Evolutionary conservation across 441 rosid genomes (phyloP).

Genomic region (Codiaeum variegatum): DNA sequence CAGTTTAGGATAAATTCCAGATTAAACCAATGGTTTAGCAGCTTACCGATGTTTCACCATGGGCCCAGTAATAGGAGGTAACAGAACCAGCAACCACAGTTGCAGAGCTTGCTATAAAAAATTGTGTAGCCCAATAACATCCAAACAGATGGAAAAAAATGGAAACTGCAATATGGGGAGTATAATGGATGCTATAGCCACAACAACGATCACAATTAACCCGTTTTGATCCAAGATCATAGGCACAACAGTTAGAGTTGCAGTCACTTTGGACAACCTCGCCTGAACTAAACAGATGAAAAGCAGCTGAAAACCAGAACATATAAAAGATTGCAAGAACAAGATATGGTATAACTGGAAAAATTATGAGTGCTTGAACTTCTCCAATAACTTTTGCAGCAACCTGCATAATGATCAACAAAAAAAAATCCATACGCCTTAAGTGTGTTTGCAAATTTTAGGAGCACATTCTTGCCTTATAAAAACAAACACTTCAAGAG

Average conservation of each 20-base stretch:
- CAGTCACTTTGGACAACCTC: slow-evolving; percentile 74
- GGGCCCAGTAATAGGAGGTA: slow-evolving; percentile 94
- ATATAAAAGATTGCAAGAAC: slow-evolving; percentile 84
- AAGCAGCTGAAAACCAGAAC: slow-evolving; percentile 93
- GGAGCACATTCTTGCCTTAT: background rate
- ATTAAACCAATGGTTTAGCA: background rate
- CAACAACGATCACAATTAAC: slow-evolving; percentile 92
- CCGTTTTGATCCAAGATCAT: slow-evolving; percentile 65
- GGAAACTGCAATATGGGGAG: slow-evolving; percentile 86
- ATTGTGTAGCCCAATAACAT: slow-evolving; percentile 94
- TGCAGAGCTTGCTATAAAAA: slow-evolving; percentile 74
- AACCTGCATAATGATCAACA: slow-evolving; percentile 55
- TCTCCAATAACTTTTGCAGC: slow-evolving; percentile 98
- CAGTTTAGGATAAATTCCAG: background rate
- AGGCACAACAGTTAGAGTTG: slow-evolving; percentile 82
- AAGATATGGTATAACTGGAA: slow-evolving; percentile 71
- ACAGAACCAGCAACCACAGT: slow-evolving; percentile 93
- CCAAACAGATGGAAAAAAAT: slow-evolving; percentile 92
- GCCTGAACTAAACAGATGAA: slow-evolving; percentile 91
- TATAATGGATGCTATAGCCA: slow-evolving; percentile 78
- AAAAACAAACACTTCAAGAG: slow-evolving; percentile 1
- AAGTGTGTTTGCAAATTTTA: background rate
- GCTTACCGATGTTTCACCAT: slow-evolving; percentile 81
- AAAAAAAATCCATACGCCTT: background rate
- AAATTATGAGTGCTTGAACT: slow-evolving; percentile 89